Evolutionary conservation across 2,329 filamentous ascomycete species (phyloP).

Genomic region (Tolypocladium nubicola): DNA sequence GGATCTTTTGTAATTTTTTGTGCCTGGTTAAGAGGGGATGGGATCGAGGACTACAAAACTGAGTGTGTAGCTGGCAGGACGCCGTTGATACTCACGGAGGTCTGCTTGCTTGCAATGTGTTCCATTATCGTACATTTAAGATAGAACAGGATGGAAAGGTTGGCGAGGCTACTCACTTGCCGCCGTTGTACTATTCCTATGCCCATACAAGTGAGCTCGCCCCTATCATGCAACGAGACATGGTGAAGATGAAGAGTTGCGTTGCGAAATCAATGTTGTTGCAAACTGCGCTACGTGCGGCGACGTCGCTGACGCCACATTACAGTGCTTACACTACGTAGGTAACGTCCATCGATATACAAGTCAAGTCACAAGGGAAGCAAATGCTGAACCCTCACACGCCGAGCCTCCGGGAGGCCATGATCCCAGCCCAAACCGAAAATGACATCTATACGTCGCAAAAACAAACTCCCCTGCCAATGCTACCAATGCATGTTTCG

Average conservation of each 20-base stretch:
- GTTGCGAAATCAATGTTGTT: not conserved
- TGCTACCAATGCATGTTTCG: constrained; percentile 3
- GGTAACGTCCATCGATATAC: not conserved
- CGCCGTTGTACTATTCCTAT: not conserved
- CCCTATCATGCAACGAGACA: not conserved
- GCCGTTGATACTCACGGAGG: constrained; percentile 9
- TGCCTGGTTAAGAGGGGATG: not conserved
- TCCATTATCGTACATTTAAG: constrained; percentile 19
- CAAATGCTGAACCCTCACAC: not conserved
- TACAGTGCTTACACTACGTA: not conserved
- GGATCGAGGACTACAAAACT: constrained; percentile 1
- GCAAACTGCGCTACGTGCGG: not conserved
- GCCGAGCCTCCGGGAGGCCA: not conserved
- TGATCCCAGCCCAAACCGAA: not conserved
- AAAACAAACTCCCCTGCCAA: constrained; percentile 12
- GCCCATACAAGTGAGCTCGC: not conserved
- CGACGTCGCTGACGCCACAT: not conserved
- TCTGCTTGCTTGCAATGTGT: constrained; percentile 14
- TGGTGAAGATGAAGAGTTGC: not conserved
- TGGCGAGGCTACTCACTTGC: not conserved
- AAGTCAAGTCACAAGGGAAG: not conserved
- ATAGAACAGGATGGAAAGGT: constrained; percentile 16
- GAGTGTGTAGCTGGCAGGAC: constrained; percentile 10
- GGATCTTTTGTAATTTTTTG: constrained; percentile 67
- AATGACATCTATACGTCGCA: not conserved